phyloP scores from a whole-genome alignment of 2,329 filamentous ascomycete genomes.

The Ceratocystis huliohia region DNA sequence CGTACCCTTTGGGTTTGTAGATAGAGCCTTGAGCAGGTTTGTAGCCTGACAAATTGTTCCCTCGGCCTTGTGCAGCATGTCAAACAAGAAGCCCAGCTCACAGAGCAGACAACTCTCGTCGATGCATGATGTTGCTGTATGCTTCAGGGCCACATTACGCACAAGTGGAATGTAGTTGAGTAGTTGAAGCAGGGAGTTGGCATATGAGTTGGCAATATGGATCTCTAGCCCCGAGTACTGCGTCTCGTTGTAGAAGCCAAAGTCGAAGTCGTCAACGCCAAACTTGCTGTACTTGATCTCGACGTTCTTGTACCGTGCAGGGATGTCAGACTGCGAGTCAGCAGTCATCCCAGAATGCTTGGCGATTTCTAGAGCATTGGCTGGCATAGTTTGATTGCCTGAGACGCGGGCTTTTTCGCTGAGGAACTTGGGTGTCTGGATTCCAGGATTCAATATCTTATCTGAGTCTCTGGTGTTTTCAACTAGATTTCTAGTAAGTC shows the following conservation, averaged over 20 bases:
- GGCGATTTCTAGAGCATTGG: conserved; percentile 25
- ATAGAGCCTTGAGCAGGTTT: conserved; percentile 83
- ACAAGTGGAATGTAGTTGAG: conserved; percentile 82
- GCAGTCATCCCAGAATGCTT: conserved; percentile 22
- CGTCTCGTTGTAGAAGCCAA: conserved; percentile 93
- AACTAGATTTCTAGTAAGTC: conserved; percentile 65
- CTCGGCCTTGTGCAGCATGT: conserved; percentile 94
- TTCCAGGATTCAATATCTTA: conserved; percentile 46
- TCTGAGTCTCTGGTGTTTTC: conserved; percentile 59
- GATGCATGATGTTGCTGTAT: conserved; percentile 74
- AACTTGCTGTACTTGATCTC: conserved; percentile 99
- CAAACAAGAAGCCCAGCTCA: conserved; percentile 88
- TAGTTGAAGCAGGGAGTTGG: conserved; percentile 81
- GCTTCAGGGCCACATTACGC: conserved; percentile 76
- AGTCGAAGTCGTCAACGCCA: conserved; percentile 98
- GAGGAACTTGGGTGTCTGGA: conserved; percentile 75
- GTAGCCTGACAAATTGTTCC: conserved; percentile 93
- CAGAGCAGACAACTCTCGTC: conserved; percentile 78
- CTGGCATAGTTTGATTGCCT: conserved; percentile 34
- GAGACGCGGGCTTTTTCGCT: conserved; percentile 79
- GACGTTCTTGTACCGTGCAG: conserved; percentile 80
- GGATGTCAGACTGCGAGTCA: conserved; percentile 56
- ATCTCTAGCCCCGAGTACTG: conserved; percentile 84
- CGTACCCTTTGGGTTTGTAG: conserved; percentile 62
- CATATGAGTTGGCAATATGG: conserved; percentile 93